These are phyloP conservation scores for Talaromyces sp. DNA, from an alignment of 2,329 filamentous ascomycete species.

Conservation along the genomic window DNA sequence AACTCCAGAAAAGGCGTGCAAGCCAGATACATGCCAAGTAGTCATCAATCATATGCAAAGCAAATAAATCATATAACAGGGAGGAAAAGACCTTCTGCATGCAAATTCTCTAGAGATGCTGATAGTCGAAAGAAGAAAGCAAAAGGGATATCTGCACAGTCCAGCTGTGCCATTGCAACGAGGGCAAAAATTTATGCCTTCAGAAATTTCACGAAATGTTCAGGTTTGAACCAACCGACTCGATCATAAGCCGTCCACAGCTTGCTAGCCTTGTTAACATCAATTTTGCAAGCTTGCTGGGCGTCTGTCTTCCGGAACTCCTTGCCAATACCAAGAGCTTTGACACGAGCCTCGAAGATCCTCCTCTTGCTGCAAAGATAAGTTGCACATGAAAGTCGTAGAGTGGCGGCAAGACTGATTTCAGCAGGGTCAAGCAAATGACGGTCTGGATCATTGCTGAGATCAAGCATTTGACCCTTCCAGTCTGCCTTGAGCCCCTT, in stretches of 20 bases:
- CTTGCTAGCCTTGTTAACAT: conserved; percentile 95
- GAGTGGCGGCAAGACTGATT: conserved; percentile 65
- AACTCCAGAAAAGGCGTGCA: not conserved
- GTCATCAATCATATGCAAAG: conserved; percentile 11
- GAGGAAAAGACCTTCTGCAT: not conserved
- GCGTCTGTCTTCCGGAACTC: conserved; percentile 93
- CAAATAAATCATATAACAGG: not conserved
- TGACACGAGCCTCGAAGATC: conserved; percentile 74
- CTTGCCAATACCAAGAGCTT: conserved; percentile 62
- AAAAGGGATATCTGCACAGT: conserved; percentile 5
- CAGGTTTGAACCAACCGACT: conserved; percentile 70
- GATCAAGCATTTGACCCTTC: conserved; percentile 75
- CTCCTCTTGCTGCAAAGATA: conserved; percentile 91
- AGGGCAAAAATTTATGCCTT: conserved; percentile 18
- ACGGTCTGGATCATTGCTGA: conserved; percentile 65
- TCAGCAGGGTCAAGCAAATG: conserved; percentile 73
- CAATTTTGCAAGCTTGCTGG: conserved; percentile 95
- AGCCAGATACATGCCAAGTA: not conserved
- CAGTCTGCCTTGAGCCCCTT: conserved; percentile 79
- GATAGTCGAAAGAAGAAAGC: not conserved
- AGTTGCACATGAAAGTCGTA: conserved; percentile 78
- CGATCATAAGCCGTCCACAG: conserved; percentile 85
- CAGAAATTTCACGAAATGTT: conserved; percentile 45
- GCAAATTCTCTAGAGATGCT: conserved; percentile 8
- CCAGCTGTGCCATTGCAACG: conserved; percentile 12